Conservation (phyloP, 768 basidiomycete genomes). For the Serendipita vermifera region DNA sequence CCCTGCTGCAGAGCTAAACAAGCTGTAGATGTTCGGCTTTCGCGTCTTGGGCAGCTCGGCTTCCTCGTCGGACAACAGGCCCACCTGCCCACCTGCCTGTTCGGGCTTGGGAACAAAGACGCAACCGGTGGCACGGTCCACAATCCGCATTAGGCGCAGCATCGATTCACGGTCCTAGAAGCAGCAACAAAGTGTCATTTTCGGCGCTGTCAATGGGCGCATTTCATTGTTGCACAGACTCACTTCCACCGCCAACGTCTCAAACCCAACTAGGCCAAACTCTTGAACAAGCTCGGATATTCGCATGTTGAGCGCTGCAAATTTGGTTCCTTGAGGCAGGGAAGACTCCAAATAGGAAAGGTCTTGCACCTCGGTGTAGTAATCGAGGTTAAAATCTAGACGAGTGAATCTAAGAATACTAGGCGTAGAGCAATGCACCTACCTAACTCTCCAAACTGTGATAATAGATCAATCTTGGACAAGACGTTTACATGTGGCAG, state of each 20-base stretch:
- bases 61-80: too few relatives aligned
- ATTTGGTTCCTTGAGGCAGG: conserved; percentile 56
- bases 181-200: conserved; percentile 1
- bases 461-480: conserved; percentile 87
- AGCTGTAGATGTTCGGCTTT: conserved; percentile 46
- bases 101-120: conserved; percentile 56
- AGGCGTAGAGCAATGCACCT: conserved; percentile 19
- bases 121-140: conserved; percentile 90
- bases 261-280: conserved; percentile 84
- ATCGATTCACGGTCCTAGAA: conserved; percentile 85
- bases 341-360: conserved; percentile 73
- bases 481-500: conserved; percentile 97
- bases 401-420: too few relatives aligned
- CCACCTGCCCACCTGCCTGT: conserved; percentile 18
- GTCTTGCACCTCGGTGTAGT: conserved; percentile 97
- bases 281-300: conserved; percentile 91
- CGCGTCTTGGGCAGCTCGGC: conserved; percentile 15
- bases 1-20: conserved; percentile 45
- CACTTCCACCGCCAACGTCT: conserved; percentile 93
- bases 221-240: too few relatives aligned
- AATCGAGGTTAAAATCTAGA: conserved; percentile 91
- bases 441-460: conserved; percentile 87
- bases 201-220: too few relatives aligned
- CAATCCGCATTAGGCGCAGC: conserved; percentile 67
- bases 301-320: conserved; percentile 69